Conservation (phyloP, 2,329 filamentous ascomycete genomes). For the Aplosporella prunicola region DNA sequence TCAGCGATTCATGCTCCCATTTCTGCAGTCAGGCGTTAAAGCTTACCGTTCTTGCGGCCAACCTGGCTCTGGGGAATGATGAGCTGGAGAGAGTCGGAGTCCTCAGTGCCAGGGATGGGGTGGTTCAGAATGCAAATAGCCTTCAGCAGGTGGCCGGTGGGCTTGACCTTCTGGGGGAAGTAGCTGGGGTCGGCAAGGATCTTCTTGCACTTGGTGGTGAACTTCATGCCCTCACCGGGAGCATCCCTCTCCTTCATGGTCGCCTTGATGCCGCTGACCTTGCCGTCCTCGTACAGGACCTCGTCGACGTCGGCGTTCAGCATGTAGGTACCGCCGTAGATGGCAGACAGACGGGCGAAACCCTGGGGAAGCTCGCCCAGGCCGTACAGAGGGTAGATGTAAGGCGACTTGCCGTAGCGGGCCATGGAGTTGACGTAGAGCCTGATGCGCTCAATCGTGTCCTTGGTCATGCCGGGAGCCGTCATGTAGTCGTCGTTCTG, state of each 20-base stretch:
- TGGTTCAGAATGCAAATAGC: slow-evolving; percentile 97
- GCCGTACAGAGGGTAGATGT: slow-evolving; percentile 98
- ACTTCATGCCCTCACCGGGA: slow-evolving; percentile 68
- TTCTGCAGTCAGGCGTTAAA: too few species aligned
- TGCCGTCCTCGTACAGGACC: slow-evolving; percentile 71
- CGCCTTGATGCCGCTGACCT: slow-evolving; percentile 92
- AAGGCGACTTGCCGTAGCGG: slow-evolving; percentile 94
- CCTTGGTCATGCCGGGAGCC: slow-evolving; percentile 61
- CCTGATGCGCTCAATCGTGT: slow-evolving; percentile 83
- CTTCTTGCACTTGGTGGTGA: slow-evolving; percentile 91
- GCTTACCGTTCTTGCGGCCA: slow-evolving; percentile 83
- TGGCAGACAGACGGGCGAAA: slow-evolving; percentile 92
- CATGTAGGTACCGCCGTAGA: slow-evolving; percentile 99
- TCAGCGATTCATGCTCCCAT: too few species aligned
- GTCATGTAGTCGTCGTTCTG: slow-evolving; percentile 81
- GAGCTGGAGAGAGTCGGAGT: slow-evolving; percentile 82
- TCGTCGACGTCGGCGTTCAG: slow-evolving; percentile 93
- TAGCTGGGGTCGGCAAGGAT: slow-evolving; percentile 95
- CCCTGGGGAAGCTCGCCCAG: slow-evolving; percentile 95
- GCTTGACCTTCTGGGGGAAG: slow-evolving; percentile 81
- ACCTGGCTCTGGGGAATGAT: slow-evolving; percentile 98
- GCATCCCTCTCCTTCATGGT: slow-evolving; percentile 87
- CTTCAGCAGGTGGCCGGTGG: slow-evolving; percentile 83
- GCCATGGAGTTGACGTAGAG: slow-evolving; percentile 97
- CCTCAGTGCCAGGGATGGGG: slow-evolving; percentile 79